phyloP scores from a whole-genome alignment of 2,329 filamentous ascomycete species.

The Teratosphaeria gauchensis region DNA sequence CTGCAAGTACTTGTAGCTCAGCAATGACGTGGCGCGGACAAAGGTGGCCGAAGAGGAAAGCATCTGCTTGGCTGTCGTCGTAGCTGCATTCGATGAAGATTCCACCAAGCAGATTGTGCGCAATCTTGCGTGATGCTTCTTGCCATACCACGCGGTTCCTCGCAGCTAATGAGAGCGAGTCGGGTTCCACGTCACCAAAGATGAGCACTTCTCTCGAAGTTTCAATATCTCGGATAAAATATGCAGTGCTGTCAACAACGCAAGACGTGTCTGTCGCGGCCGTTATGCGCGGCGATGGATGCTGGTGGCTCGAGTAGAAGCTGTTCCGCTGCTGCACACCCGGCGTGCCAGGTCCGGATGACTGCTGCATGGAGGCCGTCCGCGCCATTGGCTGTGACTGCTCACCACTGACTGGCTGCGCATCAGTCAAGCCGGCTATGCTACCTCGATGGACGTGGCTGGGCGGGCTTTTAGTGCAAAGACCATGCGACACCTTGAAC shows the following conservation, averaged over 20 bases:
- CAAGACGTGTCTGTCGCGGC: constrained; percentile 32
- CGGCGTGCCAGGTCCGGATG: constrained; percentile 22
- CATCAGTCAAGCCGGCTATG: constrained; percentile 29
- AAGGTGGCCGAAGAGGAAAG: constrained; percentile 78
- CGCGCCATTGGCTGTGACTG: constrained; percentile 12
- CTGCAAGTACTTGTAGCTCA: constrained; percentile 64
- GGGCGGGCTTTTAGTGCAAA: constrained; percentile 60
- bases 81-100: constrained; percentile 97
- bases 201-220: constrained; percentile 74
- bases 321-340: constrained; percentile 14
- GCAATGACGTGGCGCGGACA: constrained; percentile 72
- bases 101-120: constrained; percentile 58
- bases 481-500: constrained; percentile 80
- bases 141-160: constrained; percentile 78
- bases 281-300: constrained; percentile 22
- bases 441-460: constrained; percentile 34
- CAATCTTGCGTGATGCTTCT: constrained; percentile 79
- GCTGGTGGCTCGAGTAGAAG: constrained; percentile 13
- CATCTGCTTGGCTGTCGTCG: constrained; percentile 66
- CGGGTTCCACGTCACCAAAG: constrained; percentile 92
- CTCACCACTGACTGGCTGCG: constrained; percentile 20
- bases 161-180: constrained; percentile 70
- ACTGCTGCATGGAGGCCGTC: constrained; percentile 14
- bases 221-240: constrained; percentile 61
- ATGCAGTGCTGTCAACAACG: constrained; percentile 82